Conservation (phyloP, 257 asterid species). For the Cruciata laevipes region DNA sequence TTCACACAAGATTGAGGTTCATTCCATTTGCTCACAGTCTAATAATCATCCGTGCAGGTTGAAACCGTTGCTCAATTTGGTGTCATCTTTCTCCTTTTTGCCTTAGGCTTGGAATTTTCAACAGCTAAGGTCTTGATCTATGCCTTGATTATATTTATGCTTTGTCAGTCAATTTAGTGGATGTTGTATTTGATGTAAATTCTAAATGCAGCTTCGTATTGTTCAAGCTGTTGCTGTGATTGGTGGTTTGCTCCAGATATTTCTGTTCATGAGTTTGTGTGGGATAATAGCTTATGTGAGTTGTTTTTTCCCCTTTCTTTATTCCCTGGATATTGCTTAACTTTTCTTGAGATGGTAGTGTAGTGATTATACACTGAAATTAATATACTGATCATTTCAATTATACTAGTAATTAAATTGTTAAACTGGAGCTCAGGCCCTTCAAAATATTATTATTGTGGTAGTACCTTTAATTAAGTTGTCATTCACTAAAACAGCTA, state of each 20-base stretch:
- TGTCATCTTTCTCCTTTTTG: constrained; percentile 81
- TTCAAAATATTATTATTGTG: not conserved
- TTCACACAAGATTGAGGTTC: constrained; percentile 5
- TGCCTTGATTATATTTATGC: constrained; percentile 13
- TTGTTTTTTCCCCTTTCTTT: constrained; percentile 3
- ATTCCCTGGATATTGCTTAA: constrained; percentile 6
- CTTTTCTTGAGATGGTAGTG: not conserved
- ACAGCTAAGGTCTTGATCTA: constrained; percentile 57
- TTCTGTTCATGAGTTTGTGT: constrained; percentile 75
- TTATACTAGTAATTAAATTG: not conserved
- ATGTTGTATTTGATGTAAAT: constrained; percentile 7
- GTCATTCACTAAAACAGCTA: not conserved
- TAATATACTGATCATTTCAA: not conserved
- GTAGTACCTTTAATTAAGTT: not conserved
- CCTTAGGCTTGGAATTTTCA: constrained; percentile 83
- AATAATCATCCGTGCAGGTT: constrained; percentile 39
- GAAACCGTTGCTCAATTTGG: constrained; percentile 91
- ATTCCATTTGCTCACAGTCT: constrained; percentile 15
- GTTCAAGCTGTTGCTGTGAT: constrained; percentile 75
- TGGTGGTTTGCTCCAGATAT: constrained; percentile 82
- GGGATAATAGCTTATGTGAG: constrained; percentile 72
- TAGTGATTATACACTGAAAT: not conserved
- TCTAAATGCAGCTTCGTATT: constrained; percentile 57
- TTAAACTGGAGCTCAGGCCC: not conserved
- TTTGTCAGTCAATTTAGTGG: constrained; percentile 10